Conservation (phyloP, 495 filamentous ascomycete species). For the Entonaema liquescens region DNA sequence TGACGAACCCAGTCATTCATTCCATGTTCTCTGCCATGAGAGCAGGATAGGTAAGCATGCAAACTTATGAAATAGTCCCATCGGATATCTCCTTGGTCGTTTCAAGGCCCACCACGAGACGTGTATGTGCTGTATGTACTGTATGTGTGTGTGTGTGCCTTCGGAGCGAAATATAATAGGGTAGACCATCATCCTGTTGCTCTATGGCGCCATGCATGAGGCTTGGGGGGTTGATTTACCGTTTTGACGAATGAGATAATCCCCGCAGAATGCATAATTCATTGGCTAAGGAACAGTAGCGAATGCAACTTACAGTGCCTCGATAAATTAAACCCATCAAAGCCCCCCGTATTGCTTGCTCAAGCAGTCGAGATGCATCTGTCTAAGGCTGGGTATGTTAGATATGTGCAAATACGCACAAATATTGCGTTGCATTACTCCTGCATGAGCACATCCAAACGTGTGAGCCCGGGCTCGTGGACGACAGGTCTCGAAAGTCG, state of each 20-base stretch:
- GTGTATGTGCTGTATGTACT: not conserved
- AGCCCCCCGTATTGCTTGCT: conserved; percentile 32
- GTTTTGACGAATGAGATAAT: conserved; percentile 44
- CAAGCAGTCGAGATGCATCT: conserved; percentile 43
- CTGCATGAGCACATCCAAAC: conserved; percentile 35
- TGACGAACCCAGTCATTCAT: conserved; percentile 4
- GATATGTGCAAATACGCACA: conserved; percentile 25
- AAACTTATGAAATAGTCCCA: conserved; percentile 34
- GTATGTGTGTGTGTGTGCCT: conserved; percentile 21
- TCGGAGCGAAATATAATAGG: conserved; percentile 31
- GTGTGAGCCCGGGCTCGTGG: conserved; percentile 29
- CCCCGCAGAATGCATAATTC: conserved; percentile 40
- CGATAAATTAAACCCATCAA: conserved; percentile 42
- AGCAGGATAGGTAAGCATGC: conserved; percentile 10
- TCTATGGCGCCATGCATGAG: conserved; percentile 39
- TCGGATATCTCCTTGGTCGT: conserved; percentile 36
- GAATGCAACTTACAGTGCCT: conserved; percentile 34
- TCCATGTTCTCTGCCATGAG: conserved; percentile 9
- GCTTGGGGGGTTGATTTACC: conserved; percentile 32
- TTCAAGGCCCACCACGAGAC: conserved; percentile 41
- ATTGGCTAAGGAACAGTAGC: conserved; percentile 27
- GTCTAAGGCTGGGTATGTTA: conserved; percentile 23
- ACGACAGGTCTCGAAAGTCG: conserved; percentile 22
- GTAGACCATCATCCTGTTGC: conserved; percentile 31
- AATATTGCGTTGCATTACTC: conserved; percentile 42